phyloP scores from a whole-genome alignment of 768 basidiomycete genomes.

The Lentinula sp. region DNA sequence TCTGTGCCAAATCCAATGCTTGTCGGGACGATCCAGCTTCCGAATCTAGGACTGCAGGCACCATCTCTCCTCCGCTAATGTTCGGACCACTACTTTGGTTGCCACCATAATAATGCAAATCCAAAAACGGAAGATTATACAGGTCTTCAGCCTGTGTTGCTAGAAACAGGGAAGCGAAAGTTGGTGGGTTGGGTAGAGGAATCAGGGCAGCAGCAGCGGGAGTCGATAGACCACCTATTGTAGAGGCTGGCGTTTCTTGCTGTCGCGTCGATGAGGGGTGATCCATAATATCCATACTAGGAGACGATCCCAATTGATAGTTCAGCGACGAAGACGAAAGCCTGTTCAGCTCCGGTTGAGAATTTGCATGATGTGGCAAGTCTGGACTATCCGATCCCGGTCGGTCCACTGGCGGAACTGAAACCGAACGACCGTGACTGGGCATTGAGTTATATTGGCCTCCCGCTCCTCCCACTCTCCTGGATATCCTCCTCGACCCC shows the following conservation, averaged over 20 bases:
- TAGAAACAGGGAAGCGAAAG: slow-evolving; percentile 15
- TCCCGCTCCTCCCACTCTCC: not conserved
- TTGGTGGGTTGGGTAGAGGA: slow-evolving; percentile 6
- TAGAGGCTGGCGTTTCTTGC: slow-evolving; percentile 8
- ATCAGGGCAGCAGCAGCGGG: slow-evolving; percentile 2
- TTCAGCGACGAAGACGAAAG: slow-evolving; percentile 2
- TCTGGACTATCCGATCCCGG: slow-evolving; percentile 31
- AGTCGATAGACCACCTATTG: slow-evolving; percentile 10
- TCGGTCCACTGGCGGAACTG: slow-evolving; percentile 49
- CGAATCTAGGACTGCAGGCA: not conserved
- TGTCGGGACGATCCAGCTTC: slow-evolving; percentile 14
- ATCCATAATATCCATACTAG: not conserved
- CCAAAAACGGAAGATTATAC: slow-evolving; percentile 62
- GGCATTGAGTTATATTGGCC: not conserved
- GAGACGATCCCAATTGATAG: not conserved
- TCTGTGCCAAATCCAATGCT: slow-evolving; percentile 32
- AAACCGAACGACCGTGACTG: slow-evolving; percentile 41
- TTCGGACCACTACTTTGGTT: not conserved
- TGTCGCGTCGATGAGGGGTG: not conserved
- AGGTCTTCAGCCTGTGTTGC: not conserved
- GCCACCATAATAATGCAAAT: slow-evolving; percentile 60
- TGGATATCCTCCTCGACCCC: not conserved
- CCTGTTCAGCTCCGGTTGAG: slow-evolving; percentile 27
- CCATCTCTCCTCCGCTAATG: slow-evolving; percentile 9
- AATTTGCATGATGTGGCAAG: slow-evolving; percentile 25